Conservation (phyloP, 2,329 filamentous ascomycete genomes). For the Fusarium pseudocircinatum region DNA sequence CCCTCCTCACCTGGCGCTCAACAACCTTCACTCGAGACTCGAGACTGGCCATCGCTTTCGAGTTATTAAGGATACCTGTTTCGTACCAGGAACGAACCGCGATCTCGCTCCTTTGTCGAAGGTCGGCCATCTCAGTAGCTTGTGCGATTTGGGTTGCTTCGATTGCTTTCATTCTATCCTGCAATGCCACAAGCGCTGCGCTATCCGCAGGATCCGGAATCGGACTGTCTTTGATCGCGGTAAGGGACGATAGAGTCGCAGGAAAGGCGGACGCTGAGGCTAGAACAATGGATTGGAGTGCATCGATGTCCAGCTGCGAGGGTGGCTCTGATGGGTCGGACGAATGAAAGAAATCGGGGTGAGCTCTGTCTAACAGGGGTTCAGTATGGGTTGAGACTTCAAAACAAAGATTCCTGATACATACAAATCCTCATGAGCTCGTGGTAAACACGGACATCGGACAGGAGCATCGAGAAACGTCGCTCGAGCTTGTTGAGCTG, state of each 20-base stretch:
- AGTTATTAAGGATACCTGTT: conserved; percentile 72
- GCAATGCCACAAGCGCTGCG: conserved; percentile 65
- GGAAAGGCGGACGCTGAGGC: conserved; percentile 65
- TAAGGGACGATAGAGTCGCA: conserved; percentile 65
- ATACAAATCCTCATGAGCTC: conserved; percentile 70
- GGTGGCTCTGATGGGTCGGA: conserved; percentile 58
- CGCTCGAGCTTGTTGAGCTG: conserved; percentile 63
- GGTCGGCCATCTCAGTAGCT: conserved; percentile 68
- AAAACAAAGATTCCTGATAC: conserved; percentile 36
- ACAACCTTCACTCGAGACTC: conserved; percentile 73
- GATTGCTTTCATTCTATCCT: conserved; percentile 69
- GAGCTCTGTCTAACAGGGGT: conserved; percentile 56
- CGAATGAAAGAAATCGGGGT: conserved; percentile 65
- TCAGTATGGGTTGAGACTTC: not conserved
- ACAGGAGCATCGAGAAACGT: conserved; percentile 61
- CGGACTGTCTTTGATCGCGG: conserved; percentile 64
- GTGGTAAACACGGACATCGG: conserved; percentile 64
- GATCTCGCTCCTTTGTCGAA: conserved; percentile 70
- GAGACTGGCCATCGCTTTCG: conserved; percentile 75
- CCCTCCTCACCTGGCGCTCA: conserved; percentile 72
- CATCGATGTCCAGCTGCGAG: conserved; percentile 60
- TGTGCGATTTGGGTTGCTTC: conserved; percentile 71
- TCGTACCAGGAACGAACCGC: conserved; percentile 79
- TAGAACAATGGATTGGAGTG: conserved; percentile 65
- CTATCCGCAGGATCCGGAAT: conserved; percentile 65